Percentiles rank a stretch among this genome's conserved stretches.
These are phyloP conservation scores for Lasiodiplodia sp. DNA, from an alignment of 2,329 filamentous ascomycete genomes.

Conservation along the genomic window DNA sequence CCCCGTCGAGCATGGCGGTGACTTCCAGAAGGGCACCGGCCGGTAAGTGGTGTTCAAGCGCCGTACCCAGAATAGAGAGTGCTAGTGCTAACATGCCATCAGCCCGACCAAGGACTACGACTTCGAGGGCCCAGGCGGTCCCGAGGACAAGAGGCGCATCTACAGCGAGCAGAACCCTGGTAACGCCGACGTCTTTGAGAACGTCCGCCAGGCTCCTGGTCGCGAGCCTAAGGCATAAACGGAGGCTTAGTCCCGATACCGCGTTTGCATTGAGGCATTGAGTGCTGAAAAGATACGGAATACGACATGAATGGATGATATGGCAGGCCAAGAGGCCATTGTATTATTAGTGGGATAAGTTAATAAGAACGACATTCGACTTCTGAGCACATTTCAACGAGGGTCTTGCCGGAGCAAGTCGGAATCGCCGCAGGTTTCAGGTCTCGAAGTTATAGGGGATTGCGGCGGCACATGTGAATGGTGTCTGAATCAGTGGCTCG, in stretches of 20 bases:
- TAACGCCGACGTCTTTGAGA: slow-evolving; percentile 49
- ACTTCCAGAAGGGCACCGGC: slow-evolving; percentile 49
- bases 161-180: slow-evolving; percentile 49
- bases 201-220: slow-evolving; percentile 44
- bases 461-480: not conserved
- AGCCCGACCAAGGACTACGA: slow-evolving; percentile 56
- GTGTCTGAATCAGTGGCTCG: slow-evolving; percentile 5
- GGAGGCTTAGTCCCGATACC: not conserved
- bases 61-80: not conserved
- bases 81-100: not conserved
- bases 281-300: not conserved
- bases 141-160: slow-evolving; percentile 51
- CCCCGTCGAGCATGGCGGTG: slow-evolving; percentile 55
- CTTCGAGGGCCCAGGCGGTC: slow-evolving; percentile 58
- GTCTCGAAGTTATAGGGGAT: not conserved
- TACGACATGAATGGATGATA: not conserved
- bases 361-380: not conserved
- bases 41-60: slow-evolving; percentile 39
- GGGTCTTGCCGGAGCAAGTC: not conserved
- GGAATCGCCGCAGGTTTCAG: not conserved
- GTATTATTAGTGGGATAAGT: slow-evolving; percentile 13
- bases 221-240: not conserved
- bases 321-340: not conserved
- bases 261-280: not conserved
- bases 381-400: not conserved